Conservation (phyloP, 495 filamentous ascomycete species). For the Lasiosphaeria hispida region DNA sequence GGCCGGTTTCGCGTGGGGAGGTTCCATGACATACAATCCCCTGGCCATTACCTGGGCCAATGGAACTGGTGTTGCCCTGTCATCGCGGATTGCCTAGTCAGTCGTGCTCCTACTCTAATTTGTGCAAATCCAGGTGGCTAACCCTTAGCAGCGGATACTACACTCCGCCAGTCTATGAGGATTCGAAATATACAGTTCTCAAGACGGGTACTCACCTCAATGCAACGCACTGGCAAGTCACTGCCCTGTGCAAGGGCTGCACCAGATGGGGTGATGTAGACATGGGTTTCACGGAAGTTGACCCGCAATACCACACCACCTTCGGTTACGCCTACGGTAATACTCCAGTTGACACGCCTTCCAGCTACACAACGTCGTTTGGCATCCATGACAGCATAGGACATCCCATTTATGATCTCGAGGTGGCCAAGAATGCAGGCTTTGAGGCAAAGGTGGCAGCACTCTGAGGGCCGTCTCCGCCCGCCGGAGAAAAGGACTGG, state of each 20-base stretch:
- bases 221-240: conserved; percentile 47
- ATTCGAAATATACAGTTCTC: conserved; percentile 40
- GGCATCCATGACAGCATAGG: conserved; percentile 47
- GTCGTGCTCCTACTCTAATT: conserved; percentile 12
- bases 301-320: conserved; percentile 34
- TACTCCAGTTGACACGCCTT: conserved; percentile 36
- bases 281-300: conserved; percentile 37
- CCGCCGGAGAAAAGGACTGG: too few species aligned
- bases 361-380: conserved; percentile 33
- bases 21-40: conserved; percentile 48
- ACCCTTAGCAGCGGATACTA: conserved; percentile 42
- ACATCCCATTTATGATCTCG: conserved; percentile 43
- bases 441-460: conserved; percentile 26
- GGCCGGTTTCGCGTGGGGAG: conserved; percentile 48
- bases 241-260: conserved; percentile 44
- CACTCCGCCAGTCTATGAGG: conserved; percentile 34
- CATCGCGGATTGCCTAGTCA: conserved; percentile 45
- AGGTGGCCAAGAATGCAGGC: conserved; percentile 25
- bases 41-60: conserved; percentile 44
- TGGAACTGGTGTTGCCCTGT: conserved; percentile 36
- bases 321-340: conserved; percentile 41
- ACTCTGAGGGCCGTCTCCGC: not conserved
- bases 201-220: conserved; percentile 42
- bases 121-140: not conserved
- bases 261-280: conserved; percentile 43